These are phyloP conservation scores for Phyllosticta citriasiana DNA, from an alignment of 2,329 filamentous ascomycete genomes.

Conservation along the genomic window DNA sequence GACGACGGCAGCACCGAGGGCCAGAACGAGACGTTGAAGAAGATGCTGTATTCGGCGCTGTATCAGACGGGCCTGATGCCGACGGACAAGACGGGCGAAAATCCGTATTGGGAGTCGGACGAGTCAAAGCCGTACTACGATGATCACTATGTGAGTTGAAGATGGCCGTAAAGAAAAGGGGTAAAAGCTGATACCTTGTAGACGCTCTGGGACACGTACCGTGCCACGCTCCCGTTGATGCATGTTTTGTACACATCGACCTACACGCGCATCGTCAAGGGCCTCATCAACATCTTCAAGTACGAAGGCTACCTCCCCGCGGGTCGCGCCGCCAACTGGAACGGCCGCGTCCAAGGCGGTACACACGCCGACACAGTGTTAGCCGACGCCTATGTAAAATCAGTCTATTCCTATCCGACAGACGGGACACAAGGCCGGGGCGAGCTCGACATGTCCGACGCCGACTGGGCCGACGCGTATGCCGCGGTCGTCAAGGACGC, in stretches of 20 bases:
- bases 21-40: conserved; percentile 7
- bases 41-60: conserved; percentile 27
- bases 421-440: conserved; percentile 22
- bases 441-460: conserved; percentile 9
- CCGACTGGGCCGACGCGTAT: conserved; percentile 22
- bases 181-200: background rate
- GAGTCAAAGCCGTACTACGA: conserved; percentile 33
- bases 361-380: conserved; percentile 64
- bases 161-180: background rate
- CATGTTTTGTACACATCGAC: conserved; percentile 12
- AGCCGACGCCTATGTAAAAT: conserved; percentile 58
- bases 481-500: conserved; percentile 23
- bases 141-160: conserved; percentile 20
- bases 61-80: conserved; percentile 29
- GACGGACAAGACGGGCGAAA: conserved; percentile 35
- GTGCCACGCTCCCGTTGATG: conserved; percentile 12
- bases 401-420: conserved; percentile 27
- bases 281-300: conserved; percentile 15
- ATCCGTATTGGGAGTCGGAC: conserved; percentile 29
- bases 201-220: conserved; percentile 12
- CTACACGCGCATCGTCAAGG: conserved; percentile 12
- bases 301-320: conserved; percentile 27
- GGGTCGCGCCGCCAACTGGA: conserved; percentile 25
- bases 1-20: background rate
- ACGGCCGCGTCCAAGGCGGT: conserved; percentile 40